A percentile compares a stretch with the other conserved stretches of the same genome.
These are phyloP conservation scores for Fusarium udum DNA, from an alignment of 2,329 filamentous ascomycete species.

Conservation along the genomic window DNA sequence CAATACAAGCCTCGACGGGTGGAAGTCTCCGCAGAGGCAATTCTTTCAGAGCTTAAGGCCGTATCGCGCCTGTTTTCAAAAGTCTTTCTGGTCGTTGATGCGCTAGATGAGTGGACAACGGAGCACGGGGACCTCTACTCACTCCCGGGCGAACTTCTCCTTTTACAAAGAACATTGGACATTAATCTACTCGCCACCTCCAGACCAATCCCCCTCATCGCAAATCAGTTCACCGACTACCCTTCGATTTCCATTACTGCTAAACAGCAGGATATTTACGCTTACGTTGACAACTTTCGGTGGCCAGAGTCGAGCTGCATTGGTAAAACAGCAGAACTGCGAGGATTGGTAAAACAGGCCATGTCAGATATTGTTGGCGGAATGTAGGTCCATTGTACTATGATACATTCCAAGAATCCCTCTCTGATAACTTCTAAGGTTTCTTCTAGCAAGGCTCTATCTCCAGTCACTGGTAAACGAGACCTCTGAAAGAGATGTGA, in stretches of 20 bases:
- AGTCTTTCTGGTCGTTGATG: not conserved
- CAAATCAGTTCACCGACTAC: fast-evolving
- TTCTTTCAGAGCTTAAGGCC: fast-evolving
- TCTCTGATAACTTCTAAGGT: fast-evolving
- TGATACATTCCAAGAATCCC: fast-evolving
- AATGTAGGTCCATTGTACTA: fast-evolving
- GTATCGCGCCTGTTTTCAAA: fast-evolving
- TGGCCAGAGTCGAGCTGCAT: not conserved
- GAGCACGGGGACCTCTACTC: fast-evolving
- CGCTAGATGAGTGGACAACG: not conserved
- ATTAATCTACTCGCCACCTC: not conserved
- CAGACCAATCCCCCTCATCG: not conserved
- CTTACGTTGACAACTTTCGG: not conserved
- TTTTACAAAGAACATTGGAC: fast-evolving
- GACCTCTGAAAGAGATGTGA: fast-evolving
- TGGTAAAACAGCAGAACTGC: fast-evolving
- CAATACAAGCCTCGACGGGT: fast-evolving
- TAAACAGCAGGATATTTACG: not conserved
- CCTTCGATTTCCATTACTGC: fast-evolving
- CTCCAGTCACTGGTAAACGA: not conserved
- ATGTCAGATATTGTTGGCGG: fast-evolving
- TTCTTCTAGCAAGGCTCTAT: not conserved
- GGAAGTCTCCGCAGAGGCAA: fast-evolving
- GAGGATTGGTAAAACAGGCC: fast-evolving
- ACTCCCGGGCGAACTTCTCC: not conserved